Evolutionary conservation across 352 stramenopile genomes (phyloP).

Genomic region (Salisapilia sapeloensis): DNA sequence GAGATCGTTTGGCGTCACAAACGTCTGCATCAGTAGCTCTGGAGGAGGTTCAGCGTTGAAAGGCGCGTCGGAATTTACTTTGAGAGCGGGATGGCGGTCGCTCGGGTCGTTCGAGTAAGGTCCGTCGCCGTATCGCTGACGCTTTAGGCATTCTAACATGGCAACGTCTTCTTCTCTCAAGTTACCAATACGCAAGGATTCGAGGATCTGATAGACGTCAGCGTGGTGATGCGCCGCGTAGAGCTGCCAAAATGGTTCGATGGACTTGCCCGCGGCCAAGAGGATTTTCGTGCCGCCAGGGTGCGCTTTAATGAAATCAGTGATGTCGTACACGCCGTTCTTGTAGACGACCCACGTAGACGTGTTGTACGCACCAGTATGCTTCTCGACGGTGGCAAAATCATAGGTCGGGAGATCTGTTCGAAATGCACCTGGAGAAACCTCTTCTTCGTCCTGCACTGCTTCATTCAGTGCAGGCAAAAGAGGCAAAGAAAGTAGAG

Average conservation of each 20-base stretch:
- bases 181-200: constrained; percentile 84
- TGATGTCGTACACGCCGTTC: constrained; percentile 94
- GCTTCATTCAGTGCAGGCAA: too few species aligned
- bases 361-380: constrained; percentile 48
- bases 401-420: constrained; percentile 56
- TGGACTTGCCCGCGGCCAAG: constrained; percentile 68
- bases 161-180: constrained; percentile 73
- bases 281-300: constrained; percentile 85
- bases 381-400: constrained; percentile 49
- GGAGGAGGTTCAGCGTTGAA: constrained; percentile 92
- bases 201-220: constrained; percentile 85
- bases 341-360: constrained; percentile 89
- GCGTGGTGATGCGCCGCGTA: constrained; percentile 92
- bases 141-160: constrained; percentile 67
- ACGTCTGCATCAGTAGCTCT: constrained; percentile 85
- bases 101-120: constrained; percentile 88
- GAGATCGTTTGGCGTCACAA: constrained; percentile 91
- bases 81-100: constrained; percentile 72
- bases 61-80: constrained; percentile 86
- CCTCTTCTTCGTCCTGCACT: too few species aligned
- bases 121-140: constrained; percentile 76
- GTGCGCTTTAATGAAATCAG: constrained; percentile 89
- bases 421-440: too few species aligned
- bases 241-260: constrained; percentile 91
- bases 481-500: too few species aligned